A percentile compares a stretch with the other conserved stretches of the same genome.
Evolutionary conservation across 345 rosid species (phyloP).

Genomic region (Aquilaria malaccensis): DNA sequence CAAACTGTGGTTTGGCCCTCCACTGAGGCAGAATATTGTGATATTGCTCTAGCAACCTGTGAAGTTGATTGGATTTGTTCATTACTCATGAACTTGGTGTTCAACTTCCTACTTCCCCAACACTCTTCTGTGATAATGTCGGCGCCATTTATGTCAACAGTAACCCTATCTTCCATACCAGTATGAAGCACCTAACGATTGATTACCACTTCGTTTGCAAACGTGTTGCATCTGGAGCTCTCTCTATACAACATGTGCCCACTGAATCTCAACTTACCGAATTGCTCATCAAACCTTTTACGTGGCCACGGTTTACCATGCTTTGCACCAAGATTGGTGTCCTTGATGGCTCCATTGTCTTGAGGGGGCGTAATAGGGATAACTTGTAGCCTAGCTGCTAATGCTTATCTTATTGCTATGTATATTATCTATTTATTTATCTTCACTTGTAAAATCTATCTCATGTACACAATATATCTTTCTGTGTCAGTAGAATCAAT

Average conservation of each 20-base stretch:
- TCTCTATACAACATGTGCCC: background rate
- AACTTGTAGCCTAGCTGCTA: background rate
- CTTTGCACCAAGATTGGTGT: background rate
- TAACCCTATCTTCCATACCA: constrained; percentile 2
- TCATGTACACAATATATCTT: too few relatives aligned
- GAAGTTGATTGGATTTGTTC: background rate
- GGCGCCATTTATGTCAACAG: background rate
- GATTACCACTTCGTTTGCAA: background rate
- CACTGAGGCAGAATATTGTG: background rate
- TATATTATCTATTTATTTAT: too few relatives aligned
- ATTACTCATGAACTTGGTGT: background rate
- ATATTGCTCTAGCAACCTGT: background rate
- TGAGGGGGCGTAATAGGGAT: constrained; percentile 4
- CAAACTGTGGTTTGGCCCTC: background rate
- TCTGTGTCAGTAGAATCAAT: too few relatives aligned
- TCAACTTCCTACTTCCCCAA: too few relatives aligned
- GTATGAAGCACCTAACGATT: constrained; percentile 7
- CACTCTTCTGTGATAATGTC: background rate
- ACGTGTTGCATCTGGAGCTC: background rate
- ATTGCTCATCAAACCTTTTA: background rate
- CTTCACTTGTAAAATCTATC: too few relatives aligned
- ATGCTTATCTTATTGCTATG: too few relatives aligned
- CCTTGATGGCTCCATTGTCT: background rate
- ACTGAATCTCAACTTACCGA: background rate
- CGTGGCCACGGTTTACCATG: background rate